Base-by-base conservation (phyloP, 768 basidiomycete genomes). In the Auriscalpium orientale region DNA sequence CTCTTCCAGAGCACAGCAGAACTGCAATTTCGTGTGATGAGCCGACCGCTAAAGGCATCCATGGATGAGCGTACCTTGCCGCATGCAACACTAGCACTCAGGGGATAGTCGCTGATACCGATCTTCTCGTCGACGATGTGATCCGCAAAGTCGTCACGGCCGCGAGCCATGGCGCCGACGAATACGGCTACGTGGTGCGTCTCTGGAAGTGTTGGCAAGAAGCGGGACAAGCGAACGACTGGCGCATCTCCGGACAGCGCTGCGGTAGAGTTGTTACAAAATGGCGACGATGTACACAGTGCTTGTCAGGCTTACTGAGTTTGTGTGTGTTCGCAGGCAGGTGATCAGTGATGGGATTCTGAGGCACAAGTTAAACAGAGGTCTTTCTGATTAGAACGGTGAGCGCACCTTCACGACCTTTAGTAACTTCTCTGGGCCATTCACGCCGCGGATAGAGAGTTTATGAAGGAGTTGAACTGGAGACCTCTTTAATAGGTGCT, bases 131-230 rank as follows among this genome's bases (percentile, higher is more conserved):
- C 97, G 0, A 98, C 89, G 62, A 89, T 76, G 21, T 82, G 87
- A 71, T 99, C 97, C 13, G 97, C 97, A 74, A 99, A 99, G 73
- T 95, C 91, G 63, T 99, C 97, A 51, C 81, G 84, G 11, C 95
- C 95, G 56, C 95, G 79, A 7, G 95, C 95, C 95, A 99, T 99
- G 20, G 95, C 97, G 49, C 95, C 95, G 55, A 99, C 94, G 64
- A 98, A 97, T 54, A 99, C 89, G 16, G 92, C 94, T 53, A 99
- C 74, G 38, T 87, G 87, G 65, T 98, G 92, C 5, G 91, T 89
- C 54, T 86, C 79, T 0, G 95, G 94, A 7, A 98, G 72, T 0
- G 85, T 90, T 0, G 86, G 86, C 46, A 99, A 75, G 74, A 91
- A 98, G 56, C 80, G 76, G 1, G 91, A 92, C 47, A 98, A 74